These are phyloP conservation scores for Martensiomyces pterosporus DNA, from an alignment of 192 early-diverging fungal genomes.

Conservation along the genomic window DNA sequence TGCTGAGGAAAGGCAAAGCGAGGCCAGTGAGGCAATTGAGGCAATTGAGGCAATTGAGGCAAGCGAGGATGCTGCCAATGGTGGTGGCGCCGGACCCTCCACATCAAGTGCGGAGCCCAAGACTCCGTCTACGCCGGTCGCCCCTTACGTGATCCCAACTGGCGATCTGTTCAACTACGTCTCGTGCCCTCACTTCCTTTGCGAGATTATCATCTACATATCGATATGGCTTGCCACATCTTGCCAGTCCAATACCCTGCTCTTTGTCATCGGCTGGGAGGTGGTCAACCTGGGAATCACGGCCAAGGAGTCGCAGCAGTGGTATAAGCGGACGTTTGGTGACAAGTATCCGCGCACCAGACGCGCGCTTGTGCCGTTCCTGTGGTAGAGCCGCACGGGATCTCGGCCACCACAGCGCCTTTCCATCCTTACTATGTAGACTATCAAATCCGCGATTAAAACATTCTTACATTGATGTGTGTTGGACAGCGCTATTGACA, in stretches of 20 bases:
- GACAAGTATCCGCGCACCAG: conserved; percentile 38
- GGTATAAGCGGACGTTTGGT: conserved; percentile 64
- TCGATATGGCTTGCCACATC: conserved; percentile 53
- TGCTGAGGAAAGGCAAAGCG: too few relatives aligned
- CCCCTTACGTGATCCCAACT: conserved; percentile 55
- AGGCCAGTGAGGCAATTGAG: background rate
- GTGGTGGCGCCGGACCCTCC: too few relatives aligned
- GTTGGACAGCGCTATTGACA: too few relatives aligned
- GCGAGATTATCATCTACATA: conserved; percentile 68
- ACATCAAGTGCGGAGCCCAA: too few relatives aligned
- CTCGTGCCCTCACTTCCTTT: conserved; percentile 65
- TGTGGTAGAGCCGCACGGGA: conserved; percentile 16
- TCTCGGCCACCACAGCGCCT: too few relatives aligned
- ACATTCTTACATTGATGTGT: too few relatives aligned
- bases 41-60: background rate
- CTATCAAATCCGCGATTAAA: too few relatives aligned
- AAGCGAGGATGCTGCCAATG: background rate
- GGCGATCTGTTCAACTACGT: conserved; percentile 66
- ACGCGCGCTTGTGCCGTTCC: conserved; percentile 29
- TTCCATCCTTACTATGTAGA: too few relatives aligned
- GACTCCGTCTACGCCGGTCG: too few relatives aligned
- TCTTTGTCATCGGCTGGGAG: conserved; percentile 57
- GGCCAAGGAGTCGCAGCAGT: conserved; percentile 61
- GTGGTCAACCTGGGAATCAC: conserved; percentile 58
- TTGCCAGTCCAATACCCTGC: conserved; percentile 36